phyloP scores from a whole-genome alignment of 805 yeast genomes.

The Saccharomycopsis vini region DNA sequence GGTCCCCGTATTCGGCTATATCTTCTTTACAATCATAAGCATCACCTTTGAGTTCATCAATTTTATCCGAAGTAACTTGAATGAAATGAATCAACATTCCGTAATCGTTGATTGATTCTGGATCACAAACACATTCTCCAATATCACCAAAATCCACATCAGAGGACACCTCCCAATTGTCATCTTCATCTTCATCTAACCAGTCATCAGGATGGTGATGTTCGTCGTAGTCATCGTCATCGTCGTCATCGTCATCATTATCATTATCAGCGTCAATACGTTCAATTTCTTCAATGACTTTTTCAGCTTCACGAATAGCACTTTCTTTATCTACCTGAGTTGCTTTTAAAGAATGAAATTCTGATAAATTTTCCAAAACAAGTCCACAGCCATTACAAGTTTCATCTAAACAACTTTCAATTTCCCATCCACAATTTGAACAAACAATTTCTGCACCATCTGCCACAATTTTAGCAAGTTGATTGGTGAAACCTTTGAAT shows the following conservation, averaged over 20 bases:
- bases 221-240: neutral
- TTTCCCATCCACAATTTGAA: slow-evolving; percentile 52
- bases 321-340: neutral
- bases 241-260: neutral
- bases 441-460: slow-evolving; percentile 53
- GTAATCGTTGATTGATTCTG: neutral
- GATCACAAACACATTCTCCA: neutral
- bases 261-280: neutral
- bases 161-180: neutral
- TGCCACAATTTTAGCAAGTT: slow-evolving; percentile 31
- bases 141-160: neutral
- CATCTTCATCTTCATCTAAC: neutral
- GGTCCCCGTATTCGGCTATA: neutral
- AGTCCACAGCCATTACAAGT: neutral
- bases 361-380: neutral
- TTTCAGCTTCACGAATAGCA: neutral
- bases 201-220: neutral
- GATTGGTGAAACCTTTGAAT: slow-evolving; percentile 1
- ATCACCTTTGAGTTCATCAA: neutral
- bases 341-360: neutral
- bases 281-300: neutral
- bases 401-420: neutral
- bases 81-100: neutral
- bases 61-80: neutral
- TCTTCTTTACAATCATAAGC: neutral